Percentiles rank a stretch among this genome's conserved stretches.
These are phyloP conservation scores for Colletotrichum liriopes DNA, from an alignment of 2,329 filamentous ascomycete species.

Conservation along the genomic window DNA sequence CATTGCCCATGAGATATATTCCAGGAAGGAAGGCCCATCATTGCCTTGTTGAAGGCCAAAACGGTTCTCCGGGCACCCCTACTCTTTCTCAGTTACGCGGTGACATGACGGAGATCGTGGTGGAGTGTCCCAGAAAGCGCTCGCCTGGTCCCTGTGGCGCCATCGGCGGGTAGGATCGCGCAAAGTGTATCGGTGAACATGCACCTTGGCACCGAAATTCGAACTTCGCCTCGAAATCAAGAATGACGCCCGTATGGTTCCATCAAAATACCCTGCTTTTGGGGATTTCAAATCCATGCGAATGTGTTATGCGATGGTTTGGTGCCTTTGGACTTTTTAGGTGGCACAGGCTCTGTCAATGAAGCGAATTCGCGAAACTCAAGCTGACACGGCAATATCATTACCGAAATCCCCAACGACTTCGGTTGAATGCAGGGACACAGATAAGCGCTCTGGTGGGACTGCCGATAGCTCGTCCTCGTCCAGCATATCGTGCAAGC, in stretches of 20 bases:
- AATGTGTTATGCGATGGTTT: not conserved
- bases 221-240: no score
- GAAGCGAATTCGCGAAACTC: not conserved
- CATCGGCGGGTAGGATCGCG: not conserved
- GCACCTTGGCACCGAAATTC: not conserved
- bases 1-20: no score
- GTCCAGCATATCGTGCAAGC: slow-evolving; percentile 1
- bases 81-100: not conserved
- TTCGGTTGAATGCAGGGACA: not conserved
- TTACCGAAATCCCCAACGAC: not conserved
- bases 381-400: not conserved
- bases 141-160: not conserved
- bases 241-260: no score
- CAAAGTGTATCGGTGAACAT: not conserved
- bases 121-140: not conserved
- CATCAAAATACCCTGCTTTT: not conserved
- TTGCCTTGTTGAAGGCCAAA: no score
- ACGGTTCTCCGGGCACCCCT: no score
- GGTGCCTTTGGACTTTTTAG: not conserved
- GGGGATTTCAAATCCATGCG: not conserved
- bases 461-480: not conserved
- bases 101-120: not conserved
- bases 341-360: not conserved
- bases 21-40: no score
- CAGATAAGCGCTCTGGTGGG: not conserved